phyloP scores from a whole-genome alignment of 306 rosid species.

The Prunus mongolica region DNA sequence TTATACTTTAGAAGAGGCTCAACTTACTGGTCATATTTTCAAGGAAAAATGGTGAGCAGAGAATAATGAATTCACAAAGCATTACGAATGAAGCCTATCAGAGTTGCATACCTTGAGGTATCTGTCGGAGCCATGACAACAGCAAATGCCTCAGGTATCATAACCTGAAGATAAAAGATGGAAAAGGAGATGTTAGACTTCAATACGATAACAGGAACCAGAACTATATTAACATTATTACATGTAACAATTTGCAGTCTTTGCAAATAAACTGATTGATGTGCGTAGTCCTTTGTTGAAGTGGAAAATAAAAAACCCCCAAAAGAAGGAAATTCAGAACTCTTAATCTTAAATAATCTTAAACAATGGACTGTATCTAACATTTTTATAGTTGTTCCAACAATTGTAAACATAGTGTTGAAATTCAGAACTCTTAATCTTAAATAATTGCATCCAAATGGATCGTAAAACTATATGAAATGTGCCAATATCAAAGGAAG shows the following conservation, averaged over 20 bases:
- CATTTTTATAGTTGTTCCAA: not conserved
- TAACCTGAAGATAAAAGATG: constrained; percentile 37
- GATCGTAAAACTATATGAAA: not conserved
- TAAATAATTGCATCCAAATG: not conserved
- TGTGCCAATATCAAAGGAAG: not conserved
- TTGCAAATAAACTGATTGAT: not conserved
- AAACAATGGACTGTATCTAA: not conserved
- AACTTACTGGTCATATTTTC: not conserved
- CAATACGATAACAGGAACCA: not conserved
- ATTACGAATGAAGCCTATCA: not conserved
- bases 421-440: not conserved
- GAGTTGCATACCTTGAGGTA: constrained; percentile 43
- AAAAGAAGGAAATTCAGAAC: not conserved
- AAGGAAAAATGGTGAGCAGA: not conserved
- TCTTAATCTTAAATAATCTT: too few relatives aligned
- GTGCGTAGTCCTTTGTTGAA: not conserved
- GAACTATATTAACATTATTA: not conserved
- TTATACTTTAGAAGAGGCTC: not conserved
- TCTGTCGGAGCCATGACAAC: constrained; percentile 82
- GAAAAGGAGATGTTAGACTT: constrained; percentile 2
- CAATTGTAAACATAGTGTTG: not conserved
- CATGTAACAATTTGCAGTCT: not conserved
- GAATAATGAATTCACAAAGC: not conserved
- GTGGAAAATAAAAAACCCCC: not conserved
- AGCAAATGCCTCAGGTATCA: constrained; percentile 87